Evolutionary conservation across 202 grass and related monocot genomes (phyloP).

Genomic region (Saccharum hybrid): DNA sequence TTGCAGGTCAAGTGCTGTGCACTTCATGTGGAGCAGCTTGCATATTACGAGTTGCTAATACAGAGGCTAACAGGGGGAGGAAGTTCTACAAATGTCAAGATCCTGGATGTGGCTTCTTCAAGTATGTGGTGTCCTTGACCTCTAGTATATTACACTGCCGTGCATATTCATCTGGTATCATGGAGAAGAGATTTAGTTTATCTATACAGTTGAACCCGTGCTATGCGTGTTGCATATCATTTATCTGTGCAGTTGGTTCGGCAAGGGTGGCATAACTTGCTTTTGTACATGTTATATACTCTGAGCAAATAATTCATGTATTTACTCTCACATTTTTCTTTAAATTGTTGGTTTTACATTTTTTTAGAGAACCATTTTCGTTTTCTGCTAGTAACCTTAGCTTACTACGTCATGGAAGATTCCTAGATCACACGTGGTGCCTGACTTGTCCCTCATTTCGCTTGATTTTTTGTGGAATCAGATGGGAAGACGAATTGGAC

Average conservation of each 20-base stretch:
- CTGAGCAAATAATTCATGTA: background rate
- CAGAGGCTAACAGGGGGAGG: constrained; percentile 84
- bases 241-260: background rate
- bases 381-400: background rate
- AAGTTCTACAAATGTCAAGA: constrained; percentile 88
- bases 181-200: background rate
- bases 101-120: constrained; percentile 72
- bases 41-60: constrained; percentile 73
- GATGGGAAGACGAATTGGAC: constrained; percentile 85
- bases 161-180: constrained; percentile 19
- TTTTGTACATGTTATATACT: background rate
- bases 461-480: constrained; percentile 42
- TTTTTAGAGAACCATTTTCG: background rate
- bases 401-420: background rate
- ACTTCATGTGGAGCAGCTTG: constrained; percentile 68
- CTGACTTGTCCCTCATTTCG: background rate
- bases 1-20: constrained; percentile 71
- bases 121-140: constrained; percentile 48
- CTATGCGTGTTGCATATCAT: background rate
- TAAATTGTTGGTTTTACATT: background rate
- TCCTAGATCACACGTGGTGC: background rate
- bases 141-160: background rate
- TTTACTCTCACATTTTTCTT: background rate
- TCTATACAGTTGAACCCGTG: background rate
- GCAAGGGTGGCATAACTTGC: background rate